phyloP scores from a whole-genome alignment of 2,329 filamentous ascomycete species.

The Colletotrichum gigasporum region DNA sequence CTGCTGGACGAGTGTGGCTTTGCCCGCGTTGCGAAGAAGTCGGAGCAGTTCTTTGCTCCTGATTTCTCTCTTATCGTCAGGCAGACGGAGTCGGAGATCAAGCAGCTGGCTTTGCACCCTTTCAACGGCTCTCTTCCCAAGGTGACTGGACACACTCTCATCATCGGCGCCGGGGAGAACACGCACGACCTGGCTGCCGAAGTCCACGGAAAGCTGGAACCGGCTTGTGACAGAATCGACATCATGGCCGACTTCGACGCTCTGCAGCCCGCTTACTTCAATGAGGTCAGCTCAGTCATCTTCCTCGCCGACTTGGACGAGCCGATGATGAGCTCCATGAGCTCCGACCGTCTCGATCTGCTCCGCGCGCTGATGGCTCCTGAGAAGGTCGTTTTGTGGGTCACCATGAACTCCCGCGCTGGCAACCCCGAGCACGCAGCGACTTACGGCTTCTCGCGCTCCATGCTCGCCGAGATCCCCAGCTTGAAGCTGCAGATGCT shows the following conservation, averaged over 20 bases:
- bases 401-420: slow-evolving; percentile 33
- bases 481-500: slow-evolving; percentile 33
- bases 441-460: slow-evolving; percentile 27
- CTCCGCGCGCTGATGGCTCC: slow-evolving; percentile 33
- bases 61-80: slow-evolving; percentile 49
- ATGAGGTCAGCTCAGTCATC: slow-evolving; percentile 30
- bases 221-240: slow-evolving; percentile 34
- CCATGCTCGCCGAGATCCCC: slow-evolving; percentile 29
- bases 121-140: neutral
- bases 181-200: slow-evolving; percentile 32
- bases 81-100: slow-evolving; percentile 41
- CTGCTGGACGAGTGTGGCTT: slow-evolving; percentile 46
- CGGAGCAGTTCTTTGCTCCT: slow-evolving; percentile 41
- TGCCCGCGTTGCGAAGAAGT: slow-evolving; percentile 38
- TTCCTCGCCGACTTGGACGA: slow-evolving; percentile 33
- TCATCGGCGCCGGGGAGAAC: slow-evolving; percentile 40
- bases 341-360: slow-evolving; percentile 36
- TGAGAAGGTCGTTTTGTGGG: slow-evolving; percentile 35
- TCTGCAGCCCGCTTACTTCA: slow-evolving; percentile 17
- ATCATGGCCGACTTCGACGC: slow-evolving; percentile 38
- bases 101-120: slow-evolving; percentile 32
- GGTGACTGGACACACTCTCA: slow-evolving; percentile 39
- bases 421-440: slow-evolving; percentile 35
- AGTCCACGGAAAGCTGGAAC: slow-evolving; percentile 35
- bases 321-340: slow-evolving; percentile 43